Conservation (phyloP, 352 stramenopile genomes). For the Plasmopara muralis region DNA sequence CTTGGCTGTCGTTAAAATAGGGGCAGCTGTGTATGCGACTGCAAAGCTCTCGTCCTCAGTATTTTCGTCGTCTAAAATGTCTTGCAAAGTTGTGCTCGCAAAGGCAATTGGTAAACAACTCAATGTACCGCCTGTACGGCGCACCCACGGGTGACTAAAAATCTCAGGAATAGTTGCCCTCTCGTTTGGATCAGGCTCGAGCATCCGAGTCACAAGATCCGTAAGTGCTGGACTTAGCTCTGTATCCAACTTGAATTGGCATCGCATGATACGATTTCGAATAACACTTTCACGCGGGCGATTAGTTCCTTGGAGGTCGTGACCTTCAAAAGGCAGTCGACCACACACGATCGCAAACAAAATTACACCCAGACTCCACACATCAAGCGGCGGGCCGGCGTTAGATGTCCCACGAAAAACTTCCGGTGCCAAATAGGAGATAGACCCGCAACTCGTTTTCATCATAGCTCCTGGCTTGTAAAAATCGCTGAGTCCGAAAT, state of each 20-base stretch:
- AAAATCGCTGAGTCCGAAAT: constrained; percentile 85
- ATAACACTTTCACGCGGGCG: constrained; percentile 78
- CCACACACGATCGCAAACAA: constrained; percentile 82
- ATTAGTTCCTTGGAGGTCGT: constrained; percentile 68
- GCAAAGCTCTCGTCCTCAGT: constrained; percentile 45
- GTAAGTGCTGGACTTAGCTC: constrained; percentile 41
- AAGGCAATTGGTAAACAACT: too few species aligned
- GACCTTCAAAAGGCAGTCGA: constrained; percentile 76
- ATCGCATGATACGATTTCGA: constrained; percentile 77
- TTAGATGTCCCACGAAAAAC: constrained; percentile 83
- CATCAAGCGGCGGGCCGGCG: constrained; percentile 79
- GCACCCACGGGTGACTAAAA: too few species aligned
- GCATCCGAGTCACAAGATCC: too few species aligned
- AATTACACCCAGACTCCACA: constrained; percentile 88
- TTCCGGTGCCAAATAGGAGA: constrained; percentile 83
- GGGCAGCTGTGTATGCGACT: constrained; percentile 40
- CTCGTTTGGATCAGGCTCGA: too few species aligned
- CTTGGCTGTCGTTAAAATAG: constrained; percentile 16
- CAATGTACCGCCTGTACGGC: too few species aligned
- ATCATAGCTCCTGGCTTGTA: constrained; percentile 85
- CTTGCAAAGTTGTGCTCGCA: too few species aligned
- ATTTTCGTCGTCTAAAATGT: constrained; percentile 12
- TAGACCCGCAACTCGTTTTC: constrained; percentile 82
- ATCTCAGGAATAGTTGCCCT: too few species aligned
- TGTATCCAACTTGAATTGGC: constrained; percentile 78